A percentile compares a stretch with the other conserved stretches of the same genome.
These are phyloP conservation scores for Achlya hypogyna DNA, from an alignment of 352 stramenopile species.

Conservation along the genomic window DNA sequence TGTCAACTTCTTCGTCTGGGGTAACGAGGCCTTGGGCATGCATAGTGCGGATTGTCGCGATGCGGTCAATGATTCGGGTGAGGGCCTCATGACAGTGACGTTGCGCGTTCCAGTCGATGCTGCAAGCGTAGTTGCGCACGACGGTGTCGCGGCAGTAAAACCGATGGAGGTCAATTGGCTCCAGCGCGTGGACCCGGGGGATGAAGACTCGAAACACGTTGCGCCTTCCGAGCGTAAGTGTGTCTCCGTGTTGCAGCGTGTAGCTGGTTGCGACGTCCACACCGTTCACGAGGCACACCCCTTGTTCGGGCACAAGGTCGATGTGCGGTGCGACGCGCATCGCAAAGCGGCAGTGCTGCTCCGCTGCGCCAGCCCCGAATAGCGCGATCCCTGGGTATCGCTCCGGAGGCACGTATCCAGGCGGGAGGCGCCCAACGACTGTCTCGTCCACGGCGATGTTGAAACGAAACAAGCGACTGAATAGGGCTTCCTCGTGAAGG, in stretches of 20 bases:
- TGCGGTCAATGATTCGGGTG: constrained; percentile 1
- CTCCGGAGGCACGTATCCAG: not conserved
- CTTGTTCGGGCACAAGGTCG: not conserved
- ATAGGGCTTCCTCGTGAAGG: constrained; percentile 15
- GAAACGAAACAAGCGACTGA: not conserved
- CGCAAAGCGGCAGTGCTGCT: not conserved
- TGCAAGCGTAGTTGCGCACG: not conserved
- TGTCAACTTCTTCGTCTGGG: not conserved
- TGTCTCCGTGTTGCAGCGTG: constrained; percentile 2
- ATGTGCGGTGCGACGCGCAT: not conserved
- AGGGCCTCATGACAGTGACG: constrained; percentile 4
- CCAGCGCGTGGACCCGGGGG: not conserved
- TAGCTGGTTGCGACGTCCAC: not conserved
- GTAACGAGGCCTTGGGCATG: not conserved
- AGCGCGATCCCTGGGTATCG: not conserved
- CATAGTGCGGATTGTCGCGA: constrained; percentile 16
- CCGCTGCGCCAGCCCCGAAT: not conserved
- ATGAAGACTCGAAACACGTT: constrained; percentile 19
- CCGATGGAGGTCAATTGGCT: not conserved
- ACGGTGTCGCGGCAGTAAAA: not conserved
- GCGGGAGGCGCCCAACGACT: not conserved
- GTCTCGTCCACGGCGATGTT: constrained; percentile 7
- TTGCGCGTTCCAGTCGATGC: not conserved
- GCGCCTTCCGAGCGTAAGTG: constrained; percentile 5
- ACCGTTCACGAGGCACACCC: not conserved